Evolutionary conservation across 257 asterid species (phyloP).

Genomic region (Misopates orontium): DNA sequence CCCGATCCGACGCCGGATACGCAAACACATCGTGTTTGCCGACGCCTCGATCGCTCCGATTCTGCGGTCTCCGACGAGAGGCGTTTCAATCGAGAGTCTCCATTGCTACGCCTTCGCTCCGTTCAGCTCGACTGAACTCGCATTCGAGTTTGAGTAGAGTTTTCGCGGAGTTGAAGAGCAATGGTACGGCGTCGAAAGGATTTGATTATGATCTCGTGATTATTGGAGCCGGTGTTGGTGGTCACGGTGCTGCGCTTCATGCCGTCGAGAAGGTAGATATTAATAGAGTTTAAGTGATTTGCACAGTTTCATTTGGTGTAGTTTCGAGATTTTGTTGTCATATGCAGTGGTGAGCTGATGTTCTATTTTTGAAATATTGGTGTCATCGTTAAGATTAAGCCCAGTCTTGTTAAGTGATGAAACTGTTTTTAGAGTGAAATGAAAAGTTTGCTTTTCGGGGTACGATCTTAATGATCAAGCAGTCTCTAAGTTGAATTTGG

Average conservation of each 20-base stretch:
- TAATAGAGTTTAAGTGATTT: background rate
- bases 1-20: conserved; percentile 47
- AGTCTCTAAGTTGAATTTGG: too few species aligned
- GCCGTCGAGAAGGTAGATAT: conserved; percentile 76
- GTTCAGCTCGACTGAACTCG: conserved; percentile 35
- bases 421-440: background rate
- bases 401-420: background rate
- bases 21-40: conserved; percentile 26
- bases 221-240: conserved; percentile 98
- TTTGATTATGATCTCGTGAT: conserved; percentile 92
- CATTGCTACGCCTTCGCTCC: conserved; percentile 33
- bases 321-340: conserved; percentile 3
- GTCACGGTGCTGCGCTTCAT: conserved; percentile 98
- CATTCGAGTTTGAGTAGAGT: conserved; percentile 33
- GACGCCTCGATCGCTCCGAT: conserved; percentile 70
- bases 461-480: too few species aligned
- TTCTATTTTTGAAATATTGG: background rate
- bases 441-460: background rate
- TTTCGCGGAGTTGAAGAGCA: conserved; percentile 51
- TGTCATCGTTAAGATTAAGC: background rate
- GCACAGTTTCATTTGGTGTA: background rate
- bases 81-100: conserved; percentile 43
- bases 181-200: conserved; percentile 52
- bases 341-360: background rate
- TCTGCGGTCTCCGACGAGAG: conserved; percentile 81